Percentiles rank a stretch among this genome's conserved stretches.
Conservation (phyloP, 768 basidiomycete species). For the Lactarius sanguifluus region DNA sequence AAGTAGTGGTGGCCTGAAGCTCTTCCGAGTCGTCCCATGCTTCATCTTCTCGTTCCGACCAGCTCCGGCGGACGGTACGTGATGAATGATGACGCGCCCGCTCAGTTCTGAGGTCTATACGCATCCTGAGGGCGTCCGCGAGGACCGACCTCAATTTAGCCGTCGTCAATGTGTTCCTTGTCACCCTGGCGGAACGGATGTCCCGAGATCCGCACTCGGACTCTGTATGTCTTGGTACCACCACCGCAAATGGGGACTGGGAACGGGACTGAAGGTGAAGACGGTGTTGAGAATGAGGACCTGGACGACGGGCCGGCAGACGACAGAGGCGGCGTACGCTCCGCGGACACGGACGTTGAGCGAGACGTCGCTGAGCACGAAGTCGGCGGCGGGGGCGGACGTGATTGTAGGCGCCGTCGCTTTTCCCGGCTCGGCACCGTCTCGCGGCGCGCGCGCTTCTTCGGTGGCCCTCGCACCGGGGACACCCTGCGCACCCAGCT, state of each 20-base stretch:
- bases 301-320: background rate
- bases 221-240: background rate
- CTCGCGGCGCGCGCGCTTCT: slow-evolving; percentile 12
- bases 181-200: background rate
- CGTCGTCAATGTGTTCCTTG: background rate
- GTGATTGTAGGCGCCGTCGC: background rate
- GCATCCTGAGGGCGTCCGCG: slow-evolving; percentile 21
- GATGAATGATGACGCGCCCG: slow-evolving; percentile 11
- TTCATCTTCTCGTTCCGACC: background rate
- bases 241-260: background rate
- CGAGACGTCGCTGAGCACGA: background rate
- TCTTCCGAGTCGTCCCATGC: background rate
- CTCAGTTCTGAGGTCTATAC: slow-evolving; percentile 21
- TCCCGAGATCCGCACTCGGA: background rate
- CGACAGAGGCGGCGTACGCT: slow-evolving; percentile 19
- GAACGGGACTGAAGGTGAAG: slow-evolving; percentile 6
- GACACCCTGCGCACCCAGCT: background rate
- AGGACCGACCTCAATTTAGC: slow-evolving; percentile 17
- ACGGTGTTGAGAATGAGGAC: background rate
- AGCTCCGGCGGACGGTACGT: background rate
- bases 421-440: too few relatives aligned
- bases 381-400: background rate
- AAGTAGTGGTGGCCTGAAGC: background rate
- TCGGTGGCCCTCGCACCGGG: background rate
- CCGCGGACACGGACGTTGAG: slow-evolving; percentile 7